Conservation (phyloP, 257 asterid species). For the Solanum pinnatisectum region DNA sequence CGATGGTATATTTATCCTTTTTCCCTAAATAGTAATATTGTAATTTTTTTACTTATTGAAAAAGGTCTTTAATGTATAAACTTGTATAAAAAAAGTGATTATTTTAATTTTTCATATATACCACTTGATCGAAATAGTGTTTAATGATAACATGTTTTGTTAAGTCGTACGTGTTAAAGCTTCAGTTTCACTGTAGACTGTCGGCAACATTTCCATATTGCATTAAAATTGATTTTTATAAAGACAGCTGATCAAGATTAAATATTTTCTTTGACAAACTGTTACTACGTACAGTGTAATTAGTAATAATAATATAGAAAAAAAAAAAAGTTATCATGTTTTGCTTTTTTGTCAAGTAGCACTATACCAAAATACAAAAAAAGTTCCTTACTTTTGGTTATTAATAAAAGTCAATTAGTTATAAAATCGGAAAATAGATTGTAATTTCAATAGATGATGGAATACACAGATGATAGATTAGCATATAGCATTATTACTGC, state of each 20-base stretch:
- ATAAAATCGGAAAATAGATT: neutral
- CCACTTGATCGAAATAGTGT: too few species aligned
- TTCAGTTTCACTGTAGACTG: neutral
- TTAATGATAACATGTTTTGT: neutral
- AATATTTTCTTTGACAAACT: too few species aligned
- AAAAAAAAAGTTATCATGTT: neutral
- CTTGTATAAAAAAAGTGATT: too few species aligned
- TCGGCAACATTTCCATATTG: neutral
- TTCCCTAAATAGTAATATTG: neutral
- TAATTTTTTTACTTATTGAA: neutral
- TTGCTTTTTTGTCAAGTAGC: neutral
- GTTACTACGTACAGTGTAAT: neutral
- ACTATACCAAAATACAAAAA: neutral
- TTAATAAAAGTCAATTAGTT: too few species aligned
- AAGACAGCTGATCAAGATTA: neutral
- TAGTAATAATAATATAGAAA: neutral
- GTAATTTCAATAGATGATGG: neutral
- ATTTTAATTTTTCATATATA: too few species aligned
- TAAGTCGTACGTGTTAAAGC: neutral
- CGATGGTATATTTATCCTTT: too few species aligned
- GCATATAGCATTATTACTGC: neutral
- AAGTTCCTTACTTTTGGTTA: too few species aligned
- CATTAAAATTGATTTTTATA: neutral
- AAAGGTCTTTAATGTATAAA: too few species aligned
- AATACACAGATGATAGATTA: too few species aligned